These are phyloP conservation scores for Colletotrichum trifolii DNA, from an alignment of 2,329 filamentous ascomycete species.

Conservation along the genomic window DNA sequence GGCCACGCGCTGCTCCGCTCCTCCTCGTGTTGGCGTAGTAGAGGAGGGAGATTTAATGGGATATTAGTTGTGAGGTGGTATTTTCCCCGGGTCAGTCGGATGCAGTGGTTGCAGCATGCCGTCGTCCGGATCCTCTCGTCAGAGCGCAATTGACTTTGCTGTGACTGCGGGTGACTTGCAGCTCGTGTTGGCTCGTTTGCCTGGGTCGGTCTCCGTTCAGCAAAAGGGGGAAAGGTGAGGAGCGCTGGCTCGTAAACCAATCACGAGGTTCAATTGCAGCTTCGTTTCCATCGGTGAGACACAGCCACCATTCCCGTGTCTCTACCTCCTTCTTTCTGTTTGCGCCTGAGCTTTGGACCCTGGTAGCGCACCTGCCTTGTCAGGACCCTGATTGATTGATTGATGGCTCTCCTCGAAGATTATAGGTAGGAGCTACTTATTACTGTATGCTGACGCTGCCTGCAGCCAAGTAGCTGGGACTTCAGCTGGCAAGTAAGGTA, in stretches of 20 bases:
- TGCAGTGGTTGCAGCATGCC: too few species aligned
- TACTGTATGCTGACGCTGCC: too few species aligned
- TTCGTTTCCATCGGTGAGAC: constrained; percentile 29
- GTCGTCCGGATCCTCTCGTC: too few species aligned
- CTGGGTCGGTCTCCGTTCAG: not conserved
- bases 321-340: not conserved
- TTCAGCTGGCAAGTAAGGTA: too few species aligned
- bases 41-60: too few species aligned
- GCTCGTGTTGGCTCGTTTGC: not conserved
- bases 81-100: too few species aligned
- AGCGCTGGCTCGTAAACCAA: constrained; percentile 2
- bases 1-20: too few species aligned
- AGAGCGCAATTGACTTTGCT: not conserved
- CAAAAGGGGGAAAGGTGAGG: not conserved
- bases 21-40: too few species aligned
- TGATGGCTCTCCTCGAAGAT: too few species aligned
- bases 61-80: too few species aligned
- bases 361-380: not conserved
- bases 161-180: constrained; percentile 5
- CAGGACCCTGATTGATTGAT: constrained; percentile 11
- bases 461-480: too few species aligned
- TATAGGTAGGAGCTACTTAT: too few species aligned
- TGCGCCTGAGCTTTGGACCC: not conserved
- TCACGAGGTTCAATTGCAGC: constrained; percentile 24
- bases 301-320: constrained; percentile 31